phyloP scores from a whole-genome alignment of 768 basidiomycete genomes.

The Plicaturopsis crispa region DNA sequence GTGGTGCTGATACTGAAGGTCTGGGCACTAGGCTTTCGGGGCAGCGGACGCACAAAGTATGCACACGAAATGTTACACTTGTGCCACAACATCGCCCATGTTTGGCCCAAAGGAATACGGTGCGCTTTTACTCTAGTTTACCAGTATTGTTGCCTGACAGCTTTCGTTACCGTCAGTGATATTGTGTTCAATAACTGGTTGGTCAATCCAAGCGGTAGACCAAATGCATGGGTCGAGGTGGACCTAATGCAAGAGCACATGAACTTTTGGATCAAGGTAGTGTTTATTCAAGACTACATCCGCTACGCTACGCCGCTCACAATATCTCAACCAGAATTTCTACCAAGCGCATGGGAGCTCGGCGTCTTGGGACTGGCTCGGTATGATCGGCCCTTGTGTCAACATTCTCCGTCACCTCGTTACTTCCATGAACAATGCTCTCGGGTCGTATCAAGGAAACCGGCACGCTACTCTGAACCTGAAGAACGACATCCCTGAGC shows the following conservation, averaged over 20 bases:
- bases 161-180: conserved; percentile 8
- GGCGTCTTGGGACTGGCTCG: conserved; percentile 12
- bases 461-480: conserved; percentile 22
- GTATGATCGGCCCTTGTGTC: conserved; percentile 11
- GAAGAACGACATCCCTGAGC: conserved; percentile 17
- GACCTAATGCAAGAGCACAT: conserved; percentile 27
- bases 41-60: conserved; percentile 19
- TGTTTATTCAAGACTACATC: neutral
- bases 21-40: conserved; percentile 16
- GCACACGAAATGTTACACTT: conserved; percentile 22
- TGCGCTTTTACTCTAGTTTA: conserved; percentile 9
- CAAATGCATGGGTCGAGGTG: conserved; percentile 16
- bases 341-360: conserved; percentile 7
- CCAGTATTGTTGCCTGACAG: neutral
- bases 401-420: conserved; percentile 17
- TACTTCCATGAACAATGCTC: conserved; percentile 13
- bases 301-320: neutral
- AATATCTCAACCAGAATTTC: neutral
- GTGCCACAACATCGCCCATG: conserved; percentile 17
- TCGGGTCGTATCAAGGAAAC: conserved; percentile 22
- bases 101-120: conserved; percentile 18
- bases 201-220: conserved; percentile 17
- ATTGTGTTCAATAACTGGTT: conserved; percentile 26
- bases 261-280: conserved; percentile 26
- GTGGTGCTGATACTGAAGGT: conserved; percentile 16